Percentiles rank a stretch among this genome's conserved stretches.
phyloP scores from a whole-genome alignment of 192 early-diverging fungal genomes.

The Coemansia sp. region DNA sequence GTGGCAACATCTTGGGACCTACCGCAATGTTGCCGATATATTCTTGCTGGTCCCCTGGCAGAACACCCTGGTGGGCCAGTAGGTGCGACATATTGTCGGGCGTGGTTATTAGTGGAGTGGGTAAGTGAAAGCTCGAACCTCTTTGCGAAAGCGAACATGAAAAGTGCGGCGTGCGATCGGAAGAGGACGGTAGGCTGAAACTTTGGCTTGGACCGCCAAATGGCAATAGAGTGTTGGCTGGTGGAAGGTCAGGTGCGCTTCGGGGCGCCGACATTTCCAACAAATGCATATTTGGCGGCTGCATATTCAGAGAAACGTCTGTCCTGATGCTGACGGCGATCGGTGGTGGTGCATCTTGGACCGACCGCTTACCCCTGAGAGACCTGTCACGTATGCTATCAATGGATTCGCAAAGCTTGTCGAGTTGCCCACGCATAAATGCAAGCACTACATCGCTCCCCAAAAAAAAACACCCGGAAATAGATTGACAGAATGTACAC shows the following conservation, averaged over 20 bases:
- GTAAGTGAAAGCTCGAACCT: not conserved
- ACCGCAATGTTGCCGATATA: not conserved
- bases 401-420: not conserved
- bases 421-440: conserved; percentile 15
- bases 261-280: not conserved
- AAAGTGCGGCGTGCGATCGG: not conserved
- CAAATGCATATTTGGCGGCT: not conserved
- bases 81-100: conserved; percentile 23
- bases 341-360: not conserved
- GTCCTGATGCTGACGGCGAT: not conserved
- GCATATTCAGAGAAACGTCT: not conserved
- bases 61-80: conserved; percentile 14
- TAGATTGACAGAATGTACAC: not conserved
- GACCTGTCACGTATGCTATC: not conserved
- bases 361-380: not conserved
- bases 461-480: not conserved
- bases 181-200: not conserved
- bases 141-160: conserved; percentile 2
- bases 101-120: conserved; percentile 15
- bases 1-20: not conserved
- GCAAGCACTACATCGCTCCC: conserved; percentile 4
- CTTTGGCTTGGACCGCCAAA: not conserved
- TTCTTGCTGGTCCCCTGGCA: conserved; percentile 7
- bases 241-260: not conserved
- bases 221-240: not conserved